Conservation (phyloP, 208 protist species). For the Jaenimonas drosophilae region DNA sequence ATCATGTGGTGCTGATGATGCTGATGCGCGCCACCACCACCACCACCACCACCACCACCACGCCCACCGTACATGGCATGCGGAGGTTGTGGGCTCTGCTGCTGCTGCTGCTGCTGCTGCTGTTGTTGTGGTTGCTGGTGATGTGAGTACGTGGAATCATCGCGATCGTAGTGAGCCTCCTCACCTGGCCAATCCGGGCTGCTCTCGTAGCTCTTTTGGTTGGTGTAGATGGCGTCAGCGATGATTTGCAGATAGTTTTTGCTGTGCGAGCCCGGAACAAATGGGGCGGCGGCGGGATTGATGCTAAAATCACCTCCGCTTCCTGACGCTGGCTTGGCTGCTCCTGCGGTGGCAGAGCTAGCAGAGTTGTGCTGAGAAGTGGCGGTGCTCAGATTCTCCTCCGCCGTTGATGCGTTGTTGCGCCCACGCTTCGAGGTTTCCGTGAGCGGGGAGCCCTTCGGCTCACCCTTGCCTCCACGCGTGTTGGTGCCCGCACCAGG, state of each 20-base stretch:
- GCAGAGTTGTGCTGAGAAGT: too few species aligned
- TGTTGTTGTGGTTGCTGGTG: constrained; percentile 13
- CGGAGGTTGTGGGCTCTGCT: too few species aligned
- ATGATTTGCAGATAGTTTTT: constrained; percentile 44
- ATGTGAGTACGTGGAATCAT: constrained; percentile 54
- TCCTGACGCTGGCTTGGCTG: constrained; percentile 7
- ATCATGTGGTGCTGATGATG: too few species aligned
- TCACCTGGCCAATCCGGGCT: constrained; percentile 44
- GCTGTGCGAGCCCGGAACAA: constrained; percentile 20
- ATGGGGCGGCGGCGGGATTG: constrained; percentile 31
- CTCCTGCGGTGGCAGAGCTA: constrained; percentile 10
- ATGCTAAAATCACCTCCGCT: constrained; percentile 33
- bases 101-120: constrained; percentile 29
- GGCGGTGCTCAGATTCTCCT: constrained; percentile 1
- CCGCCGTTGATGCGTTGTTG: constrained; percentile 6
- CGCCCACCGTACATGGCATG: too few species aligned
- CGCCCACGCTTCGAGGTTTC: constrained; percentile 1
- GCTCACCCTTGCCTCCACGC: background rate
- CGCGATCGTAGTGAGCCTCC: constrained; percentile 45
- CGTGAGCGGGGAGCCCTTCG: too few species aligned
- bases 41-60: too few species aligned
- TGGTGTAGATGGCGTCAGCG: constrained; percentile 27
- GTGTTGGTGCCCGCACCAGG: background rate
- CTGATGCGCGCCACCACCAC: too few species aligned
- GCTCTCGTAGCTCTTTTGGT: constrained; percentile 37